These are phyloP conservation scores for Mariannaea elegans DNA, from an alignment of 2,329 filamentous ascomycete genomes.

Conservation along the genomic window DNA sequence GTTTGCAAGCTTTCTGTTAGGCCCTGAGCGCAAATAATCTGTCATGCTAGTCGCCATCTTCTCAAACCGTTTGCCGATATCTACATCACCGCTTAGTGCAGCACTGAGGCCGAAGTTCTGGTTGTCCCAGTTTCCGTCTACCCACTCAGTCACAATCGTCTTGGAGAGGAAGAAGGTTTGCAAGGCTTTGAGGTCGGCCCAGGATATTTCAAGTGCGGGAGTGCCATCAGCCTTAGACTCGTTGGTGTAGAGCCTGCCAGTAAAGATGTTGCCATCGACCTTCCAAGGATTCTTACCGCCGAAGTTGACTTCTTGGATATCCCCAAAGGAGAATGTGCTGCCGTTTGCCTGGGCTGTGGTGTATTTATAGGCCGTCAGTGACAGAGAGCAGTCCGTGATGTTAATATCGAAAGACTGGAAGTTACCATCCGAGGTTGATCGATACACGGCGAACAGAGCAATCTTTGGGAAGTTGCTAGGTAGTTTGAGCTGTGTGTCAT, in stretches of 20 bases:
- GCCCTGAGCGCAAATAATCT: constrained; percentile 16
- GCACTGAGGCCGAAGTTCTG: constrained; percentile 14
- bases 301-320: neutral
- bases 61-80: constrained; percentile 3
- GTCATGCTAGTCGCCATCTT: constrained; percentile 22
- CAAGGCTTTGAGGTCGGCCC: neutral
- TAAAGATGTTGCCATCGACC: neutral
- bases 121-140: constrained; percentile 12
- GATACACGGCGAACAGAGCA: constrained; percentile 14
- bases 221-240: neutral
- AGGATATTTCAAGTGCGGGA: neutral
- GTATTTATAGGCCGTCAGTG: neutral
- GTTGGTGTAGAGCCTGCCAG: neutral
- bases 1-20: neutral
- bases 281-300: neutral
- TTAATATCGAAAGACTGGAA: neutral
- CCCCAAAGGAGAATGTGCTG: neutral
- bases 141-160: constrained; percentile 1
- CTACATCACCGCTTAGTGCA: constrained; percentile 15
- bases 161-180: neutral
- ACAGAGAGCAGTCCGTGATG: constrained; percentile 3
- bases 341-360: neutral
- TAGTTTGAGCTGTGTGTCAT: neutral
- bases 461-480: neutral
- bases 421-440: constrained; percentile 15